Conservation (phyloP, 2,329 filamentous ascomycete species). For the Fusarium devonianum region DNA sequence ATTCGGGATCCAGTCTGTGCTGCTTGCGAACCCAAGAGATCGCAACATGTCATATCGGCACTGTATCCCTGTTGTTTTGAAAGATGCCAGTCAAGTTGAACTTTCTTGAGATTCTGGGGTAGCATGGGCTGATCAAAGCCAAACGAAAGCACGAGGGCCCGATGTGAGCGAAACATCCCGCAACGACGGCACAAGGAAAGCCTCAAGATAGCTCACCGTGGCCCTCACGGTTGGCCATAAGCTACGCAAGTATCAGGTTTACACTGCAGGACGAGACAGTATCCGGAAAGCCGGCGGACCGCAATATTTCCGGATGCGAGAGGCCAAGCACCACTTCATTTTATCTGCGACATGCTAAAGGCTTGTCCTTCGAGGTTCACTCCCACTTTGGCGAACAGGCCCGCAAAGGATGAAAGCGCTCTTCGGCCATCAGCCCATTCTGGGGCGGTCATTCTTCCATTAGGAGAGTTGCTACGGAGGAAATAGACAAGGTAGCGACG, state of each 20-base stretch:
- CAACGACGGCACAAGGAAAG: constrained; percentile 5
- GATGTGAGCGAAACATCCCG: too few species aligned
- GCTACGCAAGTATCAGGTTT: constrained; percentile 28
- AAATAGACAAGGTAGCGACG: constrained; percentile 15
- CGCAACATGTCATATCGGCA: constrained; percentile 19
- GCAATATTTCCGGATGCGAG: constrained; percentile 30
- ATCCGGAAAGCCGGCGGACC: neutral
- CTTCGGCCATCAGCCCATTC: constrained; percentile 15
- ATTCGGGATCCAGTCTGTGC: constrained; percentile 13
- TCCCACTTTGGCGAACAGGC: constrained; percentile 14
- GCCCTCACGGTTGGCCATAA: constrained; percentile 6
- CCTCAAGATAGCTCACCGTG: constrained; percentile 5
- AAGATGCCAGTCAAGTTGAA: constrained; percentile 6
- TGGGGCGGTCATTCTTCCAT: constrained; percentile 23
- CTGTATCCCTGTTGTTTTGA: constrained; percentile 3
- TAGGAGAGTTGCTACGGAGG: constrained; percentile 19
- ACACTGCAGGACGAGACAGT: constrained; percentile 26
- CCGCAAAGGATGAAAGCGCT: constrained; percentile 14
- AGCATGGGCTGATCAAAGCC: constrained; percentile 13
- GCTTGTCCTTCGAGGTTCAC: constrained; percentile 20
- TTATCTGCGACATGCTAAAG: constrained; percentile 38
- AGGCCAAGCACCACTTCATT: constrained; percentile 29
- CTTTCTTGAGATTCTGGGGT: constrained; percentile 12
- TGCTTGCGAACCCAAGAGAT: constrained; percentile 4
- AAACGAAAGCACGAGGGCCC: neutral